Evolutionary conservation across 495 filamentous ascomycete species (phyloP), one percentile per base, ranked within the genome.

Genomic region (Endocarpon pusillum): DNA sequence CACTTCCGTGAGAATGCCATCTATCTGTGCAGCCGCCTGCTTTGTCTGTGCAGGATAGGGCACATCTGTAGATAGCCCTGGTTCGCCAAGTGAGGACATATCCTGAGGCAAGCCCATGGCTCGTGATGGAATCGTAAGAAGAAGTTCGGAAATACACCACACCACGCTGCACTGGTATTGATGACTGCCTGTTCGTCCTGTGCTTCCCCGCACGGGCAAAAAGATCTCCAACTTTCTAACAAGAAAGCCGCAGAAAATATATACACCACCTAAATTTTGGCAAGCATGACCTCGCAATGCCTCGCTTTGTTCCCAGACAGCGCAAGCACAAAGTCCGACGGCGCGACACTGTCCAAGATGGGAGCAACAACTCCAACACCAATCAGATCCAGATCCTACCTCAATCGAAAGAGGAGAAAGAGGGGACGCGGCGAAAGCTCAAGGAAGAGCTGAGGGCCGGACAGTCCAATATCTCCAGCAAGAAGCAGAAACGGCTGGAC

Each of bases 401-500:
- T 12, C 57, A 62, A 15, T 64, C 71, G 26, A 73, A 79, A 49
- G 58, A 55, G 22, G 75, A 81, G 42, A 70, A 66, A 36, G 76
- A 87, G 46, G 66, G 70, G 38, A 73, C 69, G 48, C 79, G 72
- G 47, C 61, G 70, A 35, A 66, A 77, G 42, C 43, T 93, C 29
- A 72, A 66, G 38, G 71, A 74, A n/a, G 68, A 79, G 39, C 38
- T 77, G 36, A 56, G 55, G 38, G 51, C 53, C 9, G 62, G 66
- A 36, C 67, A 80, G 33, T 55, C 65, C n/a, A 81, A 80, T 48
- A 71, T 93, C 40, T 87, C 78, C 21, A 64, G 71, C 24, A 92
- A 96, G 62, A 99, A 99, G 59, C 69, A 82, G 35, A 96, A 94
- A 58, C 67, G 89, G 24, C 59, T 99, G 21, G 84, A 94, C 38